Evolutionary conservation across 495 filamentous ascomycete species (phyloP).

Genomic region (Aspergillus sclerotiicarbonarius): DNA sequence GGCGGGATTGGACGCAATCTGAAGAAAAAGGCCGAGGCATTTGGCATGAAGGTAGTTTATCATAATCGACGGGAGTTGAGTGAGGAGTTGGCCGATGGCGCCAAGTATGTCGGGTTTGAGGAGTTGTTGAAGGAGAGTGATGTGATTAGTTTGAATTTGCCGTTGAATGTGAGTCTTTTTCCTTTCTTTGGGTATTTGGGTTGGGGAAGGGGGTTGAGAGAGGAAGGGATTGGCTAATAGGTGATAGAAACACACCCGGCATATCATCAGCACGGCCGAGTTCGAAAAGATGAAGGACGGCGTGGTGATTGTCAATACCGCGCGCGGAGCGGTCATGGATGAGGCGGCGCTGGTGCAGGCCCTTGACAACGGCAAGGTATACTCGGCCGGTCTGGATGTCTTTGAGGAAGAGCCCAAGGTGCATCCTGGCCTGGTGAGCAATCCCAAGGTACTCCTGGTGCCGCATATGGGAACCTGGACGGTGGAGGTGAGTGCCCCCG

Average conservation of each 20-base stretch:
- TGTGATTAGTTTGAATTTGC: conserved; percentile 74
- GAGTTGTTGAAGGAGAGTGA: conserved; percentile 64
- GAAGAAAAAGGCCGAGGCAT: conserved; percentile 54
- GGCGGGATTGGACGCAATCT: conserved; percentile 75
- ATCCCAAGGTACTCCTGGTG: conserved; percentile 59
- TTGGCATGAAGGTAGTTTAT: conserved; percentile 69
- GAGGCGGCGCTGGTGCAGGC: conserved; percentile 66
- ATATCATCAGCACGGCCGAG: conserved; percentile 61
- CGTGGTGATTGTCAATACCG: conserved; percentile 70
- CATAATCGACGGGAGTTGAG: conserved; percentile 59
- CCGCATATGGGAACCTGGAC: conserved; percentile 73
- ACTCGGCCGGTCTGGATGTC: conserved; percentile 63
- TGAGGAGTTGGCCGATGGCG: conserved; percentile 56
- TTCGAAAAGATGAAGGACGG: conserved; percentile 70
- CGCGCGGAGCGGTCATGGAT: conserved; percentile 67
- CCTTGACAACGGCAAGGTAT: conserved; percentile 59
- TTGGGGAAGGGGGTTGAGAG: neutral
- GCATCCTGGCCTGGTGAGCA: conserved; percentile 58
- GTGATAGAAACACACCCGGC: conserved; percentile 57
- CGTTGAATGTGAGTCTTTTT: conserved; percentile 60
- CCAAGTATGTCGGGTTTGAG: conserved; percentile 67
- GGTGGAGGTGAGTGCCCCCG: conserved; percentile 49
- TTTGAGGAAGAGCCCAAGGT: conserved; percentile 68
- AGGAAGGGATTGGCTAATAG: neutral
- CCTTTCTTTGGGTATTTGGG: neutral